A percentile compares a stretch with the other conserved stretches of the same genome.
Evolutionary conservation across 352 stramenopile species (phyloP).

Genomic region (Phytophthora kernoviae): DNA sequence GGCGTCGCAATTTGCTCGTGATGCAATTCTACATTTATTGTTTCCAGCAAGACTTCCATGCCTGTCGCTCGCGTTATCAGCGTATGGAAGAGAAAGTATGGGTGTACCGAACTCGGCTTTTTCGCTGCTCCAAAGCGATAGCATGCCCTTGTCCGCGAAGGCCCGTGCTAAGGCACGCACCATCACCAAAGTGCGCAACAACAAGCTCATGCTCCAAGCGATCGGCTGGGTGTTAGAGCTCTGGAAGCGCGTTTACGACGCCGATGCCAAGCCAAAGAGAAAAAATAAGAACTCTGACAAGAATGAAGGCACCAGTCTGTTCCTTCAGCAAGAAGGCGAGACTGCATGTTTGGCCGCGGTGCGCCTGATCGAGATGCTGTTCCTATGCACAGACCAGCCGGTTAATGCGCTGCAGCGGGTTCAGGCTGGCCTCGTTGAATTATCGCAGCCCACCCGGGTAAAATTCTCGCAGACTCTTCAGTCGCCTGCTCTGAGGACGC

Average conservation of each 20-base stretch:
- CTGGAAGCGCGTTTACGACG: constrained; percentile 73
- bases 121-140: constrained; percentile 57
- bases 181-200: constrained; percentile 66
- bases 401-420: constrained; percentile 77
- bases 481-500: constrained; percentile 60
- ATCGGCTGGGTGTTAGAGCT: constrained; percentile 57
- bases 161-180: constrained; percentile 34
- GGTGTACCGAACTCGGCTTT: constrained; percentile 72
- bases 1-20: constrained; percentile 73
- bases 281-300: constrained; percentile 22
- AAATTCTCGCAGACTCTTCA: constrained; percentile 71
- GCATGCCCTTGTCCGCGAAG: constrained; percentile 27
- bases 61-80: constrained; percentile 58
- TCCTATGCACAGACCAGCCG: constrained; percentile 72
- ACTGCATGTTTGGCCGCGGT: constrained; percentile 66
- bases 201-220: constrained; percentile 66
- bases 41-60: constrained; percentile 69
- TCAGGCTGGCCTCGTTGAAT: constrained; percentile 57
- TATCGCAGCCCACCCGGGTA: constrained; percentile 54
- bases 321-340: constrained; percentile 58
- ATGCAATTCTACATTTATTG: constrained; percentile 86
- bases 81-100: constrained; percentile 50
- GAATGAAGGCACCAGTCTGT: constrained; percentile 8
- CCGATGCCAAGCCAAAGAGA: constrained; percentile 31
- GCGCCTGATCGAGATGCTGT: constrained; percentile 83